Percentiles rank a stretch among this genome's conserved stretches.
phyloP scores from a whole-genome alignment of 2,329 filamentous ascomycete genomes.

The Aspergillus alliaceus region DNA sequence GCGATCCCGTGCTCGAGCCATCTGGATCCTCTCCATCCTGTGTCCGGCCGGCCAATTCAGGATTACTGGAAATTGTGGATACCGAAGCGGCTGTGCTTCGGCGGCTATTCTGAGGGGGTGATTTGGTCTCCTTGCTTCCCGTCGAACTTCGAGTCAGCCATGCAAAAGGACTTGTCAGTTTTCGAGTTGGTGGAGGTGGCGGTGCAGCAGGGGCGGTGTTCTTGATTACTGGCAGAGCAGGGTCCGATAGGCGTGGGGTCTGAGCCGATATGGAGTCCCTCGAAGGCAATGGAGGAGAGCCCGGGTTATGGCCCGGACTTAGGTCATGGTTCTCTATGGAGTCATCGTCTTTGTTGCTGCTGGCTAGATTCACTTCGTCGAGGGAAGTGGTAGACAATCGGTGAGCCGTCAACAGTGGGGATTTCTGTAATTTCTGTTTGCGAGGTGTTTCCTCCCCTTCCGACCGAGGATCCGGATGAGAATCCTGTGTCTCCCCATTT shows the following conservation, averaged over 20 bases:
- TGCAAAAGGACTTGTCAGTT: constrained; percentile 83
- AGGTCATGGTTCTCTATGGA: constrained; percentile 26
- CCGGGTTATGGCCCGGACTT: constrained; percentile 25
- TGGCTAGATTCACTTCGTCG: constrained; percentile 65
- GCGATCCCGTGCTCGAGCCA: constrained; percentile 41
- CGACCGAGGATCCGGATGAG: constrained; percentile 27
- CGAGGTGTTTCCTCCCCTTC: constrained; percentile 34
- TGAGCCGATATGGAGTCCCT: constrained; percentile 34
- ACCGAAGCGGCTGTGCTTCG: constrained; percentile 80
- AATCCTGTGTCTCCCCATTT: constrained; percentile 24
- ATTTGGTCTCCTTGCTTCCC: constrained; percentile 55
- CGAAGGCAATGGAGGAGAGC: constrained; percentile 30
- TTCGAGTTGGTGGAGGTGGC: constrained; percentile 54
- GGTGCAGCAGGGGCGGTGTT: constrained; percentile 39
- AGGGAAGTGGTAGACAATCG: constrained; percentile 59
- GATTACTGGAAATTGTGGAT: constrained; percentile 75
- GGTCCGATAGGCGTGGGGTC: constrained; percentile 48
- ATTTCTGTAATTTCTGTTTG: constrained; percentile 46
- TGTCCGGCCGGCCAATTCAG: constrained; percentile 74
- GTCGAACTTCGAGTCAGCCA: constrained; percentile 72
- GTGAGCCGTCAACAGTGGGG: constrained; percentile 54
- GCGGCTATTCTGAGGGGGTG: constrained; percentile 51
- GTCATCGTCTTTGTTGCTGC: constrained; percentile 56
- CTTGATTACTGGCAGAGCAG: constrained; percentile 55
- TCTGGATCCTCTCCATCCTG: constrained; percentile 66